Conservation (phyloP, 805 yeast genomes). For the Starmerella bacillaris region DNA sequence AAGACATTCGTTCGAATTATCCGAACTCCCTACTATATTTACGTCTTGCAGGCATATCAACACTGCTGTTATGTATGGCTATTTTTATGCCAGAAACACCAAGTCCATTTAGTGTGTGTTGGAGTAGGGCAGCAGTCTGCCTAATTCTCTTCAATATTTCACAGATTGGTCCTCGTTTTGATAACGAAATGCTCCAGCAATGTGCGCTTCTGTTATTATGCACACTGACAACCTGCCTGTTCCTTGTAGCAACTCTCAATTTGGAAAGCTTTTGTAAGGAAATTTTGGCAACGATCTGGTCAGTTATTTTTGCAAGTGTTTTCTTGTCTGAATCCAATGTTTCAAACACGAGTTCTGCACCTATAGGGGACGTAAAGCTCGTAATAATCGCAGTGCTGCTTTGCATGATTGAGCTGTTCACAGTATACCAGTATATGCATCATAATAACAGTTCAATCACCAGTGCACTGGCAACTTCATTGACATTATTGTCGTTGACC, state of each 20-base stretch:
- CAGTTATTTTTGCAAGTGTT: neutral
- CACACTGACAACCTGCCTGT: neutral
- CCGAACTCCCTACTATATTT: neutral
- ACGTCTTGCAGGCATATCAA: neutral
- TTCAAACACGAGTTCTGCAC: too few relatives aligned
- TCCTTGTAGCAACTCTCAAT: neutral
- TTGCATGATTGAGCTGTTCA: too few relatives aligned
- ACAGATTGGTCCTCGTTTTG: neutral
- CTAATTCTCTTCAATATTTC: neutral
- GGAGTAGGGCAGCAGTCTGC: neutral
- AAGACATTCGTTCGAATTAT: neutral
- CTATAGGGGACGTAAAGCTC: too few relatives aligned
- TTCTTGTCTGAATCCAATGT: neutral
- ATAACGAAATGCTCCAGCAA: neutral
- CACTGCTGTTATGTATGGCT: neutral
- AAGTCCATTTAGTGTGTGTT: neutral
- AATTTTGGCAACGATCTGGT: neutral
- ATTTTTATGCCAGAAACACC: neutral
- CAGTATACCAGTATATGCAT: too few relatives aligned
- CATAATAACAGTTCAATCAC: too few relatives aligned
- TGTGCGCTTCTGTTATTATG: neutral
- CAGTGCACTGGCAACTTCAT: too few relatives aligned
- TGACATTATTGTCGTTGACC: too few relatives aligned
- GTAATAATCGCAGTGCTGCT: too few relatives aligned
- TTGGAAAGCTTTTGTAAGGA: neutral